phyloP scores from a whole-genome alignment of 2,329 filamentous ascomycete species.

The Aureobasidium lini region DNA sequence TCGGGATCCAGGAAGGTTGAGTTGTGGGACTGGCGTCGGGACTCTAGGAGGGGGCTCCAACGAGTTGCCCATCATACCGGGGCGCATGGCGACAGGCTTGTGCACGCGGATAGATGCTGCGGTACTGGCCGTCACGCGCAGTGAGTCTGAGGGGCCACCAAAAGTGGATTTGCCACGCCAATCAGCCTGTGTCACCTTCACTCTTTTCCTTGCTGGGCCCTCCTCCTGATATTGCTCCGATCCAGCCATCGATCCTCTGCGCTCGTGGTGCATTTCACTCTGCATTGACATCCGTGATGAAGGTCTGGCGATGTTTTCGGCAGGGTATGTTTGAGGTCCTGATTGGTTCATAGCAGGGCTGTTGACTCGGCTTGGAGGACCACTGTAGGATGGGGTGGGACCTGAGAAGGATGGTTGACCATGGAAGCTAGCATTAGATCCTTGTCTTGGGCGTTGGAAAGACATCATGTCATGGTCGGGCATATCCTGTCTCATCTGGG shows the following conservation, averaged over 20 bases:
- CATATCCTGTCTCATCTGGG: not conserved
- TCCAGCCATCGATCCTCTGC: constrained; percentile 3
- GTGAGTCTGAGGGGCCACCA: constrained; percentile 58
- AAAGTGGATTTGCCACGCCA: constrained; percentile 67
- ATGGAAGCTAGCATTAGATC: constrained; percentile 12
- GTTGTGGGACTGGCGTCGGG: constrained; percentile 63
- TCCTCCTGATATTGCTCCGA: constrained; percentile 35
- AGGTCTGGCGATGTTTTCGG: constrained; percentile 13
- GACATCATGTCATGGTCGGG: constrained; percentile 7
- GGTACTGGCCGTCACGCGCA: constrained; percentile 85
- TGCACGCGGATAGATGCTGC: constrained; percentile 81
- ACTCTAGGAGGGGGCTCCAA: constrained; percentile 67
- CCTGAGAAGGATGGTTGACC: constrained; percentile 9
- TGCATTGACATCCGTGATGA: constrained; percentile 31
- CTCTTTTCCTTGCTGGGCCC: constrained; percentile 64
- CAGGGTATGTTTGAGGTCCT: constrained; percentile 18
- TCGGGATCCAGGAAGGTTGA: constrained; percentile 23
- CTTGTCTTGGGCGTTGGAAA: constrained; percentile 3
- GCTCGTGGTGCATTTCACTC: constrained; percentile 21
- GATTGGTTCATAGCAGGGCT: constrained; percentile 7
- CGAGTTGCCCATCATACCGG: constrained; percentile 44
- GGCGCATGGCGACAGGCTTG: constrained; percentile 56
- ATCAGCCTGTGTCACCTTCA: constrained; percentile 65
- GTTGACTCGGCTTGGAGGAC: constrained; percentile 9
- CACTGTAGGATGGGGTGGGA: not conserved